Evolutionary conservation across 768 basidiomycete species (phyloP).

Genomic region (Russula brevipes): DNA sequence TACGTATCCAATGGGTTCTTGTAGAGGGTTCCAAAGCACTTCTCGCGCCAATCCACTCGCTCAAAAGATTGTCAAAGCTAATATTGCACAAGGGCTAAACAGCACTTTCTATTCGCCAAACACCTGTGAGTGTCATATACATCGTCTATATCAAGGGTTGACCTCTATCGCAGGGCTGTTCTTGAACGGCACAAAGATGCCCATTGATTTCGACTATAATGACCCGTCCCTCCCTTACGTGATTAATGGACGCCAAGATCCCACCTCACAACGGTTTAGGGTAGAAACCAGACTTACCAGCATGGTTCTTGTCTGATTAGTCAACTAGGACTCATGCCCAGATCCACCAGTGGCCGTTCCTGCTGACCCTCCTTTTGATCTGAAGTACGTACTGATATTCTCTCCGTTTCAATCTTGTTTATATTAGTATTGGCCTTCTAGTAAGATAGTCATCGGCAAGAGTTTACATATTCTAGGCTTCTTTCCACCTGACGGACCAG

Average conservation of each 20-base stretch:
- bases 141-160: not conserved
- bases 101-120: slow-evolving; percentile 39
- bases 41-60: slow-evolving; percentile 52
- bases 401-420: not conserved
- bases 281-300: slow-evolving; percentile 24
- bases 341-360: slow-evolving; percentile 26
- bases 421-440: not conserved
- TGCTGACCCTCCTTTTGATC: slow-evolving; percentile 14
- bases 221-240: slow-evolving; percentile 28
- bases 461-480: not conserved
- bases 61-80: slow-evolving; percentile 50
- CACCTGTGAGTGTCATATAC: slow-evolving; percentile 41
- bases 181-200: slow-evolving; percentile 31
- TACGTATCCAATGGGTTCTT: not conserved
- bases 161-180: slow-evolving; percentile 28
- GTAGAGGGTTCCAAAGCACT: slow-evolving; percentile 53
- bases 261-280: slow-evolving; percentile 34
- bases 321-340: slow-evolving; percentile 33
- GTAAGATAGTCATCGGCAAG: slow-evolving; percentile 20
- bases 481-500: not conserved
- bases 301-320: not conserved
- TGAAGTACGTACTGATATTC: slow-evolving; percentile 7
- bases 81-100: slow-evolving; percentile 43
- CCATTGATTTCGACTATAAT: slow-evolving; percentile 31
- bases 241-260: slow-evolving; percentile 31